Evolutionary conservation across 2,329 filamentous ascomycete genomes (phyloP).

Genomic region (Phyllosticta capitalensis): DNA sequence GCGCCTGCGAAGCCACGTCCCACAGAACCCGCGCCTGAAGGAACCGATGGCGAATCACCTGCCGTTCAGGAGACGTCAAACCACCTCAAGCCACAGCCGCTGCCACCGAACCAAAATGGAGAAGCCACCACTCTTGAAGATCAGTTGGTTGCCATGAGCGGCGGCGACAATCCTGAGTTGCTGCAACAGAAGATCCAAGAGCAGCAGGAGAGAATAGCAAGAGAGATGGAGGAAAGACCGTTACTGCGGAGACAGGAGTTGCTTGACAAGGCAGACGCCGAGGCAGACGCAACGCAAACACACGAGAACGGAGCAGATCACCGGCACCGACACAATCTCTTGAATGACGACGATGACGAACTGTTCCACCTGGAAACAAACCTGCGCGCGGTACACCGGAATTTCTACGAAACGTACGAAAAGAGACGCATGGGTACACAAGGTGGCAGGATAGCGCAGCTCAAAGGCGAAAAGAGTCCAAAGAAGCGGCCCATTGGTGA

Average conservation of each 20-base stretch:
- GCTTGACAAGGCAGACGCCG: constrained; percentile 74
- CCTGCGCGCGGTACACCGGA: constrained; percentile 62
- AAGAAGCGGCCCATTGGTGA: constrained; percentile 40
- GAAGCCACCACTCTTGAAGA: constrained; percentile 58
- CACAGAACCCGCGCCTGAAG: background rate
- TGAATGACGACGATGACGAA: constrained; percentile 82
- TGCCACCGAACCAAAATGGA: constrained; percentile 25
- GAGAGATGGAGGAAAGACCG: constrained; percentile 81
- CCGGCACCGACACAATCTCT: constrained; percentile 59
- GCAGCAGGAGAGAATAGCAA: constrained; percentile 78
- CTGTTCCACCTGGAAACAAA: constrained; percentile 67
- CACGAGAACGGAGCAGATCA: constrained; percentile 27
- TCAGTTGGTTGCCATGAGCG: constrained; percentile 65
- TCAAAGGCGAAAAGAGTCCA: constrained; percentile 40
- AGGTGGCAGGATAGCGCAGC: constrained; percentile 40
- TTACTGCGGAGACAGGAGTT: constrained; percentile 86
- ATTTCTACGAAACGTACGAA: constrained; percentile 80
- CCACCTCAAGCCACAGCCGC: constrained; percentile 6
- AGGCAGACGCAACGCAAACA: constrained; percentile 42
- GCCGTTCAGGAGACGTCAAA: background rate
- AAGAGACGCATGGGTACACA: constrained; percentile 34
- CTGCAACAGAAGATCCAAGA: constrained; percentile 70
- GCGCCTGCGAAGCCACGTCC: constrained; percentile 2
- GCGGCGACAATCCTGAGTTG: constrained; percentile 55
- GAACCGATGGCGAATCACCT: background rate